These are phyloP conservation scores for Diplodia seriata DNA, from an alignment of 2,329 filamentous ascomycete genomes.

Conservation along the genomic window DNA sequence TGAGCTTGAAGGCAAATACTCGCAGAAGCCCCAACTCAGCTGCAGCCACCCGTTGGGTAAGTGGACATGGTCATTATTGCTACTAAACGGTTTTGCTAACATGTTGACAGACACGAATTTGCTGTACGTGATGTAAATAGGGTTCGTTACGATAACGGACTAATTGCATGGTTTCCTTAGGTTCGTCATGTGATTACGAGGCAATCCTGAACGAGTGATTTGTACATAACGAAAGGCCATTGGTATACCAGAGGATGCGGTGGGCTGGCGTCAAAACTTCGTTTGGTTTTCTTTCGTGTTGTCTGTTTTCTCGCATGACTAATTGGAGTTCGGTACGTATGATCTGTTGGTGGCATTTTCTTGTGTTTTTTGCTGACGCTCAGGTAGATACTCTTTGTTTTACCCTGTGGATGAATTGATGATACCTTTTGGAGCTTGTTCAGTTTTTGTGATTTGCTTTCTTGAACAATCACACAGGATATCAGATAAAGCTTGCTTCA, in stretches of 20 bases:
- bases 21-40: constrained; percentile 94
- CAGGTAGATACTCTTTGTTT: background rate
- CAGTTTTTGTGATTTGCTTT: no score
- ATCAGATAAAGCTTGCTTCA: no score
- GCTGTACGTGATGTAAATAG: constrained; percentile 68
- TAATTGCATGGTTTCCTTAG: constrained; percentile 16
- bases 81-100: constrained; percentile 17
- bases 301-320: background rate
- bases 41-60: constrained; percentile 94
- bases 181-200: constrained; percentile 29
- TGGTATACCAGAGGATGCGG: constrained; percentile 19
- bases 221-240: constrained; percentile 16
- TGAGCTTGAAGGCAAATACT: constrained; percentile 83
- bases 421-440: background rate
- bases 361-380: background rate
- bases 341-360: background rate
- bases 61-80: constrained; percentile 32
- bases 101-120: constrained; percentile 64
- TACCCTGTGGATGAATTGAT: constrained; percentile 1
- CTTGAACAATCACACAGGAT: no score
- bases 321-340: constrained; percentile 8
- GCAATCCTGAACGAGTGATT: background rate
- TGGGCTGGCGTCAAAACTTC: constrained; percentile 23
- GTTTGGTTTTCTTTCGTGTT: background rate
- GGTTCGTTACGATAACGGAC: constrained; percentile 3